phyloP scores from a whole-genome alignment of 768 basidiomycete genomes.

The Rhodocollybia butyracea region DNA sequence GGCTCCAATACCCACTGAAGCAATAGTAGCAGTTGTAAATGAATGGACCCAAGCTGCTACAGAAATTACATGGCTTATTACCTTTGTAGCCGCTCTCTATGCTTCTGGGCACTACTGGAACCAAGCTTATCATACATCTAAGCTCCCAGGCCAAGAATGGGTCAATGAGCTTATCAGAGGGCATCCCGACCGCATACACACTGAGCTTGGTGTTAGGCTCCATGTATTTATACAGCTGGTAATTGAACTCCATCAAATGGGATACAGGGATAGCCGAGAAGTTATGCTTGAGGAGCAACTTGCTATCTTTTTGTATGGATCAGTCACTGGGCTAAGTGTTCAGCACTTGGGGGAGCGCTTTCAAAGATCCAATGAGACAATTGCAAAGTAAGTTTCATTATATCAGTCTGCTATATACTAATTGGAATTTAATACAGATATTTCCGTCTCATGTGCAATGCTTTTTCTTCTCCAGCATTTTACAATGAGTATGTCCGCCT shows the following conservation, averaged over 20 bases:
- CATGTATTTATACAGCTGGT: constrained; percentile 16
- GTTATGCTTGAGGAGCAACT: constrained; percentile 16
- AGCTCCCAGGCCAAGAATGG: constrained; percentile 14
- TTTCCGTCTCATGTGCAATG: constrained; percentile 6
- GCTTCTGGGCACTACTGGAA: constrained; percentile 1
- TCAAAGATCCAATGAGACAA: constrained; percentile 4
- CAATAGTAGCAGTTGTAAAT: no score
- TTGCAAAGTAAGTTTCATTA: constrained; percentile 9
- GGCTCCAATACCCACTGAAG: no score
- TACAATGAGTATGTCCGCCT: constrained; percentile 14
- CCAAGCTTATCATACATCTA: constrained; percentile 18
- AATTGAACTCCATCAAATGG: constrained; percentile 6
- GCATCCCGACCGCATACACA: constrained; percentile 15
- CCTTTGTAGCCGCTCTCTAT: no score
- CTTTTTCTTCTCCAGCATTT: constrained; percentile 6
- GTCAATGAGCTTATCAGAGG: constrained; percentile 16
- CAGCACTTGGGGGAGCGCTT: background rate
- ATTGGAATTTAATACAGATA: constrained; percentile 5
- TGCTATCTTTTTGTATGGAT: constrained; percentile 17
- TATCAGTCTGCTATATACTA: background rate
- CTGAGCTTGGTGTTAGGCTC: constrained; percentile 14
- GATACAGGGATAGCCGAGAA: constrained; percentile 6
- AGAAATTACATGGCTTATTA: background rate
- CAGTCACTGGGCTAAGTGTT: background rate
- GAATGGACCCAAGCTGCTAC: background rate